Conservation (phyloP, 2,329 filamentous ascomycete genomes). For the Monilinia aucupariae region DNA sequence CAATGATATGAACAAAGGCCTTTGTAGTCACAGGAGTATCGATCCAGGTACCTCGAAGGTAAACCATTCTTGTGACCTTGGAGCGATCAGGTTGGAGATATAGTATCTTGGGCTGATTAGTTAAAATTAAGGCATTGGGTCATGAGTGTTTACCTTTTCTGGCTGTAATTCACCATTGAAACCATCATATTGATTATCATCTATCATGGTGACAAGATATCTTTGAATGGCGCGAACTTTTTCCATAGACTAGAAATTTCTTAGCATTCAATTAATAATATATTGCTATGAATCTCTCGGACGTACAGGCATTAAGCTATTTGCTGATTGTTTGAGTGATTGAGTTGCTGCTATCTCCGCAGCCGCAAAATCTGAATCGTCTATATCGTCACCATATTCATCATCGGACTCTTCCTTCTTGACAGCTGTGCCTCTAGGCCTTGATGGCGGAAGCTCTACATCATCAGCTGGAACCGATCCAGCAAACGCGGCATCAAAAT, state of each 20-base stretch:
- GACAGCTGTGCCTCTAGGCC: not conserved
- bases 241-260: constrained; percentile 56
- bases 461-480: constrained; percentile 36
- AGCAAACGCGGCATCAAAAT: constrained; percentile 25
- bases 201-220: constrained; percentile 72
- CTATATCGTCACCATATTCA: constrained; percentile 64
- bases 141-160: constrained; percentile 60
- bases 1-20: constrained; percentile 81
- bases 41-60: constrained; percentile 79
- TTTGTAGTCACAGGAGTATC: constrained; percentile 70
- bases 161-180: constrained; percentile 52
- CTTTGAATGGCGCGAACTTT: constrained; percentile 75
- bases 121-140: not conserved
- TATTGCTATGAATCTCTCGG: constrained; percentile 34
- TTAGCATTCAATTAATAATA: constrained; percentile 50
- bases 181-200: constrained; percentile 63
- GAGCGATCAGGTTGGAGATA: constrained; percentile 74
- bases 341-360: constrained; percentile 70
- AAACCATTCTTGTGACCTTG: constrained; percentile 60
- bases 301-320: constrained; percentile 49
- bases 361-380: constrained; percentile 68
- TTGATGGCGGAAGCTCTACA: constrained; percentile 20
- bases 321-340: constrained; percentile 40
- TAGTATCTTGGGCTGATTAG: constrained; percentile 55
- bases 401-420: constrained; percentile 54